Conservation (phyloP, 805 yeast genomes). For the Maudiozyma serrabonitensis region DNA sequence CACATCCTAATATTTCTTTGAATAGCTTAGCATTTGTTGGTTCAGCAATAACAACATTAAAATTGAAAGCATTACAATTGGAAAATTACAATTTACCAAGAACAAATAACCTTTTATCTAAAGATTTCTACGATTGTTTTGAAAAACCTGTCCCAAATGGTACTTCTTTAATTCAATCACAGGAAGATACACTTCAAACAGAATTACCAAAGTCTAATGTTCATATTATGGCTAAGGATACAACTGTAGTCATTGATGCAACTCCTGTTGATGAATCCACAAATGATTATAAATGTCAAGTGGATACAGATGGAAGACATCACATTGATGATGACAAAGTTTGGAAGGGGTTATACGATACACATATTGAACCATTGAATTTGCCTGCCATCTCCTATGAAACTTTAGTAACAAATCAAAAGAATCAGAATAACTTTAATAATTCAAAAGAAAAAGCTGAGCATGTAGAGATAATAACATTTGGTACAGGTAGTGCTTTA, state of each 20-base stretch:
- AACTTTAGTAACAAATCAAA: slow-evolving; percentile 22
- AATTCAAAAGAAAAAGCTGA: slow-evolving; percentile 31
- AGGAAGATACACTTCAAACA: slow-evolving; percentile 10
- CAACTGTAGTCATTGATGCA: slow-evolving; percentile 16
- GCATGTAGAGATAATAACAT: slow-evolving; percentile 58
- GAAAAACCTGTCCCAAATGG: slow-evolving; percentile 21
- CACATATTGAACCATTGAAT: slow-evolving; percentile 21
- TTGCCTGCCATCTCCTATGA: slow-evolving; percentile 19
- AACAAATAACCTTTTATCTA: slow-evolving; percentile 21
- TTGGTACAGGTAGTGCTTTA: slow-evolving; percentile 90
- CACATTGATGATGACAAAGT: too few relatives aligned
- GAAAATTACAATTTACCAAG: slow-evolving; percentile 33
- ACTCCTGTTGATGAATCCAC: slow-evolving; percentile 5
- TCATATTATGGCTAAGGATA: slow-evolving; percentile 17
- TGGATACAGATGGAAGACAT: neutral
- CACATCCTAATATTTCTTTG: slow-evolving; percentile 60
- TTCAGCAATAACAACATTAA: slow-evolving; percentile 43
- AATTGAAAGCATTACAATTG: slow-evolving; percentile 45
- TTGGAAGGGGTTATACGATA: slow-evolving; percentile 23
- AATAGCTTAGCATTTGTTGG: slow-evolving; percentile 51
- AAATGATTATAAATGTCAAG: slow-evolving; percentile 5
- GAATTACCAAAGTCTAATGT: slow-evolving; percentile 12
- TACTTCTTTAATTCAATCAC: slow-evolving; percentile 15
- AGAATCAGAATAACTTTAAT: slow-evolving; percentile 24
- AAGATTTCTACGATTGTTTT: slow-evolving; percentile 28